Percentiles rank a stretch among this genome's conserved stretches.
phyloP scores from a whole-genome alignment of 208 protist species.

The Leishmania major region DNA sequence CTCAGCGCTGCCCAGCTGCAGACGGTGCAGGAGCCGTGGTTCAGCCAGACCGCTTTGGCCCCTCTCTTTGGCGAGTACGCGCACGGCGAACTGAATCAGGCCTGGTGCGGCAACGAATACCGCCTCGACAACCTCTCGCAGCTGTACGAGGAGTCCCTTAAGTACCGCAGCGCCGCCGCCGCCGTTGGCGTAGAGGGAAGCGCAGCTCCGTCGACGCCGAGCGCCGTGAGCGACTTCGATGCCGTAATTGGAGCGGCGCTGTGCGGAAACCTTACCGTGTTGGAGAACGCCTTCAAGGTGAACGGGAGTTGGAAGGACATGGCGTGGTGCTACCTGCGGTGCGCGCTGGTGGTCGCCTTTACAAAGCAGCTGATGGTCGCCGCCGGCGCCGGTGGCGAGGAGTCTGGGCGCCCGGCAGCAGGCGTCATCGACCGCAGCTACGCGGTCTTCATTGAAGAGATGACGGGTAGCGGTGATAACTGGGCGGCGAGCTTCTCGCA shows the following conservation, averaged over 20 bases:
- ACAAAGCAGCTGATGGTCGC: constrained; percentile 64
- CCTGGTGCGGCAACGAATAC: constrained; percentile 73
- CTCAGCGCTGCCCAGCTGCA: constrained; percentile 81
- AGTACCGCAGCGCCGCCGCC: constrained; percentile 18
- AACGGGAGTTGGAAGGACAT: constrained; percentile 66
- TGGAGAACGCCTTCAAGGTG: constrained; percentile 63
- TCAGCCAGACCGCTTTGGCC: constrained; percentile 50
- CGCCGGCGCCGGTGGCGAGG: constrained; percentile 22
- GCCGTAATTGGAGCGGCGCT: constrained; percentile 74
- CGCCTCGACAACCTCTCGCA: constrained; percentile 77
- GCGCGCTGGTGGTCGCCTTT: constrained; percentile 69
- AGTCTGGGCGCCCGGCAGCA: not conserved
- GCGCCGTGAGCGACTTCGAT: constrained; percentile 19
- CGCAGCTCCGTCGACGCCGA: not conserved
- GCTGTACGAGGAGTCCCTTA: constrained; percentile 65
- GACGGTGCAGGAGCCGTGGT: constrained; percentile 77
- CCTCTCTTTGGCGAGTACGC: constrained; percentile 88
- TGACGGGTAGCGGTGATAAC: constrained; percentile 48
- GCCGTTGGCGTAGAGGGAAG: constrained; percentile 3
- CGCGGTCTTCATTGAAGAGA: constrained; percentile 32
- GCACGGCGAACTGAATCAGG: constrained; percentile 57
- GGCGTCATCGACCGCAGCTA: constrained; percentile 31
- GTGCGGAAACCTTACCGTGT: constrained; percentile 68
- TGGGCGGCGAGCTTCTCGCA: constrained; percentile 52
- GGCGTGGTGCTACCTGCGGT: constrained; percentile 78